Evolutionary conservation across 1,284 basidiomycete species (phyloP), one percentile per base, ranked within the genome.

Genomic region (Puccinia horiana): DNA sequence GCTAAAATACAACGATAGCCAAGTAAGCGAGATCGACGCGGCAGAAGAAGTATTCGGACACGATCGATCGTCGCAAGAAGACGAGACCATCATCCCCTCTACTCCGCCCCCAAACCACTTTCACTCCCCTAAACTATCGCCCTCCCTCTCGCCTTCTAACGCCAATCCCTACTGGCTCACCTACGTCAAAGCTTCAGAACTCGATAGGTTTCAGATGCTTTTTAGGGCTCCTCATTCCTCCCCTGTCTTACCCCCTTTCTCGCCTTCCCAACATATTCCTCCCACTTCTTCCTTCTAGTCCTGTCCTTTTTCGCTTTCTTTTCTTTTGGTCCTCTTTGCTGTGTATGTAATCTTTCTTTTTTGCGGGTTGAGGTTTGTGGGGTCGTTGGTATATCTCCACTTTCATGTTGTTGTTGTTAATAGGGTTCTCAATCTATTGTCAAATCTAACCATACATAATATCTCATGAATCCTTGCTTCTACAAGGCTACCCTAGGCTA

Each of bases 1-100:
- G 94, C 94, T 95, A 90, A 97, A 96, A 88, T 97, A 84, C 83
- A 29, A 67, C 52, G 77, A 80, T 37, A 80, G 77, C 40, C 47
- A 70, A 47, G 77, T 80, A 14, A 70, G 44, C 40, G 77, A 70
- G 65, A 42, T 80, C 3, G 77, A 80, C 32, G n/a, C 65, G 40
- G 16, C 16, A 32, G 32, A 42, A 16, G 77, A 80, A 58, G 77
- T 80, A 0, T 80, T 72, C 23, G 35, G 23, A 2, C 52, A 40
- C 23, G n/a, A 47, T n/a, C n/a, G n/a, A n/a, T n/a, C 1, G 47
- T 20, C 8, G 23, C 9, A 70, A 2, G 44, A 70, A 16, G n/a
- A 70, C 8, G 42, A 26, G 20, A 26, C 42, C 35, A 32, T 23
- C 61, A 26, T 9, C 9, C 20, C 29, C 8, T 47, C 44, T 16